phyloP scores from a whole-genome alignment of 2,329 filamentous ascomycete genomes.

The Phialocephala subalpina region DNA sequence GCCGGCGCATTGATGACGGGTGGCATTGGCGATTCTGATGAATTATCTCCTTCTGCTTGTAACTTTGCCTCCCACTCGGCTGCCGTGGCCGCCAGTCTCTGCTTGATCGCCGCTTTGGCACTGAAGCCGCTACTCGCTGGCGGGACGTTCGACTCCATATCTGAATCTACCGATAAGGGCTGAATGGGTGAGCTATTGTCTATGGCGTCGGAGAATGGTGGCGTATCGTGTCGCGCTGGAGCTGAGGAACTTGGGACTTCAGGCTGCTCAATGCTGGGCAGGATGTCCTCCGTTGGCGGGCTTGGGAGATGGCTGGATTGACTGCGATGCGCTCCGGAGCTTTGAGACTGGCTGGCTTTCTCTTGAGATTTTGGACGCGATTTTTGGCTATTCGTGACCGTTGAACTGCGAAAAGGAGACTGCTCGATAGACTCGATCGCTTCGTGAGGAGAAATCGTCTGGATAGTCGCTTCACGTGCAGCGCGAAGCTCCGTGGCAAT shows the following conservation, averaged over 20 bases:
- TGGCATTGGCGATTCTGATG: constrained; percentile 1
- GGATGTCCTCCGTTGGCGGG: constrained; percentile 17
- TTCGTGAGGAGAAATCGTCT: neutral
- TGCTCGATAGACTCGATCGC: neutral
- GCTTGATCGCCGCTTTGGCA: neutral
- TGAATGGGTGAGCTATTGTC: neutral
- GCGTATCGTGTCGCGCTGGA: neutral
- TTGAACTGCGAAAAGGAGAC: neutral
- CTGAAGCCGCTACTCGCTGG: neutral
- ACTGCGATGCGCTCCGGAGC: constrained; percentile 6
- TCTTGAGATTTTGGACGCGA: neutral
- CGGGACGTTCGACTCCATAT: neutral
- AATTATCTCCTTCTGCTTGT: neutral
- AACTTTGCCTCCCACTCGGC: neutral
- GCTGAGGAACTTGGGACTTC: constrained; percentile 7
- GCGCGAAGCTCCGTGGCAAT: neutral
- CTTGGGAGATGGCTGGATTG: constrained; percentile 23
- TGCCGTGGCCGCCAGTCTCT: neutral
- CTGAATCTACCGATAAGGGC: neutral
- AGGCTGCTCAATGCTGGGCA: constrained; percentile 26
- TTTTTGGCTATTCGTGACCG: neutral
- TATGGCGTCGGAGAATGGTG: neutral
- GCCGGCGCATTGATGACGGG: neutral
- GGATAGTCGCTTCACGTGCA: neutral
- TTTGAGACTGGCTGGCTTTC: neutral